Evolutionary conservation across 768 basidiomycete genomes (phyloP).

Genomic region (Cyclocybe cylindracea): DNA sequence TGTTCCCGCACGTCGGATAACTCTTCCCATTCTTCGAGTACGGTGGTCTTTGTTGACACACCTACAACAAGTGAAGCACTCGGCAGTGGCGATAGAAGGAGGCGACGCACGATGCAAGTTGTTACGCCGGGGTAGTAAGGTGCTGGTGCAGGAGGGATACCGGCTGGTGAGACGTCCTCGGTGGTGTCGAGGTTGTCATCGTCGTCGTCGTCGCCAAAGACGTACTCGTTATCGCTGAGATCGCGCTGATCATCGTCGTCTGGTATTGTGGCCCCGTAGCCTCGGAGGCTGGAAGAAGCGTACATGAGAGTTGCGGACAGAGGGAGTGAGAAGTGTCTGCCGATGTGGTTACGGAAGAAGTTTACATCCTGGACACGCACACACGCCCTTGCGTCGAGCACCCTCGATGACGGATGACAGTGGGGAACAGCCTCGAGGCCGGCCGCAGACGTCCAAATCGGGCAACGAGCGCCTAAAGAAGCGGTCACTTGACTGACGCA

Average conservation of each 20-base stretch:
- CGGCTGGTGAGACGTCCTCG: neutral
- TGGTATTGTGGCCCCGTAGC: neutral
- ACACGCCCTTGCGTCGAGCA: too few relatives aligned
- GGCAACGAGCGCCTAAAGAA: too few relatives aligned
- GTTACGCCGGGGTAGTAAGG: neutral
- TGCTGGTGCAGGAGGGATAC: neutral
- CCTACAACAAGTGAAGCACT: neutral
- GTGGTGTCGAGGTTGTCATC: neutral
- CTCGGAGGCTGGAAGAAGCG: neutral
- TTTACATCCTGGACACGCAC: too few relatives aligned
- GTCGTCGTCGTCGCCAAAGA: slow-evolving; percentile 11
- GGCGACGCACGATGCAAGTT: slow-evolving; percentile 4
- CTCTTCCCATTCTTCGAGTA: slow-evolving; percentile 13
- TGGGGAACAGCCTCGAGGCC: too few relatives aligned
- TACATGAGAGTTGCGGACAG: neutral
- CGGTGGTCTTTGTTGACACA: slow-evolving; percentile 6
- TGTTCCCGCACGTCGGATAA: slow-evolving; percentile 25
- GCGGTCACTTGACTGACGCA: too few relatives aligned
- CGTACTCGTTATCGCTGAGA: slow-evolving; percentile 3
- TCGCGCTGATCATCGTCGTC: neutral
- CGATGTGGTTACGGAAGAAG: too few relatives aligned
- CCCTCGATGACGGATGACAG: too few relatives aligned
- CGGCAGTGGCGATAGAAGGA: neutral
- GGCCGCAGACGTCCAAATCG: too few relatives aligned
- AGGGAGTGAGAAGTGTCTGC: neutral